Evolutionary conservation across 2,329 filamentous ascomycete genomes (phyloP).

Genomic region (Xylariaceae sp.): DNA sequence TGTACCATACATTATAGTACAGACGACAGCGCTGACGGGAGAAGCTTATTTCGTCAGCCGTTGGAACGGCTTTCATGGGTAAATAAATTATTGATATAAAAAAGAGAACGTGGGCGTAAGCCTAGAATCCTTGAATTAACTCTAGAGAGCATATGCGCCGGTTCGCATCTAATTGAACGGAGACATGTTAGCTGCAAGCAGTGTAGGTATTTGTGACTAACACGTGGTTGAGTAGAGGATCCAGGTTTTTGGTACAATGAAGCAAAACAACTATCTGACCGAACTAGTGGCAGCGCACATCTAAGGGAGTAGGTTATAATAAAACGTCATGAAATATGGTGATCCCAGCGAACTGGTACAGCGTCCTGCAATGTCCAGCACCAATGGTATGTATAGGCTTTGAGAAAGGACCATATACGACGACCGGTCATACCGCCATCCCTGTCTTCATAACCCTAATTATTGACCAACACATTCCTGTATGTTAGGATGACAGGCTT

Average conservation of each 20-base stretch:
- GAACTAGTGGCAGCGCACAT: neutral
- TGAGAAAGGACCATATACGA: slow-evolving; percentile 10
- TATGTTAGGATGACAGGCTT: slow-evolving; percentile 3
- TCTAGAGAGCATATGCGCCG: neutral
- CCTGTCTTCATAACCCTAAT: neutral
- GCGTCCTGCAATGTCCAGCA: slow-evolving; percentile 16
- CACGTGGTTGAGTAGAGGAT: slow-evolving; percentile 12
- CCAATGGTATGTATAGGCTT: slow-evolving; percentile 8
- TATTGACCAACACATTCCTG: neutral
- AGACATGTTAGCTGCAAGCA: slow-evolving; percentile 2
- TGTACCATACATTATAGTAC: slow-evolving; percentile 13
- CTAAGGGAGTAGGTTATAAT: neutral
- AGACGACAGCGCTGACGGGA: slow-evolving; percentile 29
- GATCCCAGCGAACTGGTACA: slow-evolving; percentile 12
- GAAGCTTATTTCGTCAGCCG: slow-evolving; percentile 32
- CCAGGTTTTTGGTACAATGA: slow-evolving; percentile 1
- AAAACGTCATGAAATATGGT: too few relatives aligned
- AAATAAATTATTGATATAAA: slow-evolving; percentile 5
- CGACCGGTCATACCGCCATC: slow-evolving; percentile 3
- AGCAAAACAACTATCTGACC: neutral
- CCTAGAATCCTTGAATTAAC: neutral
- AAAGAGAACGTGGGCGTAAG: slow-evolving; percentile 7
- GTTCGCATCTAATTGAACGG: neutral
- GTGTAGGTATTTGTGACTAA: slow-evolving; percentile 1
- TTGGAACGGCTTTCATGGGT: slow-evolving; percentile 28